Evolutionary conservation across 78 protist genomes (phyloP), one percentile per base, ranked within the genome.

Genomic region (Dictyostelium citrinum): DNA sequence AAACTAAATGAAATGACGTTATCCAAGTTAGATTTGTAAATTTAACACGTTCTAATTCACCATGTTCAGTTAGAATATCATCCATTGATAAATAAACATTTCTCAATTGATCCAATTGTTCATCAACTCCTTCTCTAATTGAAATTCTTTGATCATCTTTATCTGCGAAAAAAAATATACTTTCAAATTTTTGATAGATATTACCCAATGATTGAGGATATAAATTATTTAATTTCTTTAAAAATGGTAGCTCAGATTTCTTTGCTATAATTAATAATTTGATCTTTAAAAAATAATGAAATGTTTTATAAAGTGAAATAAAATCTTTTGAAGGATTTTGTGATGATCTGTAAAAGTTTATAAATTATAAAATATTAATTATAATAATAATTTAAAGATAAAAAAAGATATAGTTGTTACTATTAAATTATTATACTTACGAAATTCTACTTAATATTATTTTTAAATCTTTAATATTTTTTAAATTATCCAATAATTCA

Each of bases 41-140:
- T 31, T 86, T 76, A 6, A 70, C 20, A 14, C 80, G 27, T 61
- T 86, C 92, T 31, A 55, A 27, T 77, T 86, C 84, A 31, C 92
- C 83, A 27, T 68, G 58, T 10, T 77, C 9, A 12, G 92, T 86
- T 67, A 84, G 31, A 37, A 75, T 84, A 2, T 75, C 12, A 31
- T 67, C 82, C 92, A 86, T 86, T 27, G 74, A 58, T 9, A 16
- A 12, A 64, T 61, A 86, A 31, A 86, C 78, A 39, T 55, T 72
- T 64, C 76, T 86, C 1, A 86, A 22, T 39, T 77, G n/a, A 64
- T 86, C 92, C 33, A 86, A 64, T 86, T 86, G 78, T 27, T 41
- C 22, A 77, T 86, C 78, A 8, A 86, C n/a, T 2, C 92, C 92
- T 24, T 76, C 64, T 76, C 68, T 86, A 20, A 86, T 86, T n/a